phyloP scores from a whole-genome alignment of 257 asterid species.

The Thymus quinquecostatus region DNA sequence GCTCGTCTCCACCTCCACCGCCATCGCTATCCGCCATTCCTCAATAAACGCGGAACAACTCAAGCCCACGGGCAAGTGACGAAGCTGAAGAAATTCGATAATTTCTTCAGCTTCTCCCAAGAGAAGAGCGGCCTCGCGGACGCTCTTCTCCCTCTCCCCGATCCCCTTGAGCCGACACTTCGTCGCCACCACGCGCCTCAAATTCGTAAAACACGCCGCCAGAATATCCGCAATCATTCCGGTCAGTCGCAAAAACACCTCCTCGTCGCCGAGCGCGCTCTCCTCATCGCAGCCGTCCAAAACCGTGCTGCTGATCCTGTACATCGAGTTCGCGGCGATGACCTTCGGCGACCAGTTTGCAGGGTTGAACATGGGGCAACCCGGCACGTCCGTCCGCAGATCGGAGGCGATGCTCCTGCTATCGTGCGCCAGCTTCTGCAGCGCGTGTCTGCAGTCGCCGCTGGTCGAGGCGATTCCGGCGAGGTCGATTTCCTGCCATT shows the following conservation, averaged over 20 bases:
- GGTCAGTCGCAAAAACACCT: slow-evolving; percentile 29
- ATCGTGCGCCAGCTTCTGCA: slow-evolving; percentile 22
- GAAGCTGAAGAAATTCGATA: slow-evolving; percentile 35
- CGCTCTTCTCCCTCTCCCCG: slow-evolving; percentile 44
- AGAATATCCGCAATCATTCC: slow-evolving; percentile 43
- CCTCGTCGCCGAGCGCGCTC: slow-evolving; percentile 24
- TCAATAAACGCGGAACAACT: slow-evolving; percentile 31
- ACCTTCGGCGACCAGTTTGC: slow-evolving; percentile 38
- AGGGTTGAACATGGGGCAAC: slow-evolving; percentile 41
- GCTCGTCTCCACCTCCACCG: neutral
- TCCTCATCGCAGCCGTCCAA: slow-evolving; percentile 23
- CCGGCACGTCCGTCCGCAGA: slow-evolving; percentile 29
- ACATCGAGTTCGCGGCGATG: slow-evolving; percentile 53
- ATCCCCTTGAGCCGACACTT: slow-evolving; percentile 43
- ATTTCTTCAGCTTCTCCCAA: slow-evolving; percentile 46
- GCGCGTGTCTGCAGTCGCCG: slow-evolving; percentile 12
- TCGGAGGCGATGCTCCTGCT: slow-evolving; percentile 32
- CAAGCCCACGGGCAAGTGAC: slow-evolving; percentile 21
- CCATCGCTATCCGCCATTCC: slow-evolving; percentile 35
- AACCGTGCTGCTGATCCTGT: slow-evolving; percentile 39
- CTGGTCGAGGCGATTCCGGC: slow-evolving; percentile 20
- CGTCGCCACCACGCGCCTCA: slow-evolving; percentile 32
- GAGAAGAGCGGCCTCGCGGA: slow-evolving; percentile 41
- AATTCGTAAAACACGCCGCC: slow-evolving; percentile 41
- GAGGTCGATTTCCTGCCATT: slow-evolving; percentile 43